Base-by-base conservation (phyloP, 371 early-diverging fungal genomes). In the Zopfochytrium polystomum region DNA sequence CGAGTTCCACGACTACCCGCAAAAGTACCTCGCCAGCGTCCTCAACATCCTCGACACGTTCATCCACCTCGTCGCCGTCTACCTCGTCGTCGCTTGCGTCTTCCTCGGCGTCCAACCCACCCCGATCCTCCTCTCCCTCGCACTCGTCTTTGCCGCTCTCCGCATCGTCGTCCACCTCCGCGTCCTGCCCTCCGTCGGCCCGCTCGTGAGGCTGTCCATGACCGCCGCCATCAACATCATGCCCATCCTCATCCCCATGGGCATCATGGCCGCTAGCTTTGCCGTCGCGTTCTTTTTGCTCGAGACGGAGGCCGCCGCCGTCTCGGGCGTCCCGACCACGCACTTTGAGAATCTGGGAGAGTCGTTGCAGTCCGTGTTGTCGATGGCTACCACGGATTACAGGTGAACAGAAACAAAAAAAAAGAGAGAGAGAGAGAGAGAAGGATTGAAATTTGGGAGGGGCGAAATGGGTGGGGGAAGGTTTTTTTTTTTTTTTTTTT, bases 311-410 rank as follows among this genome's bases (percentile, higher is more conserved):
- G 52, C 42, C n/a, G 62, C 52, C n/a, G 27, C 23, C n/a, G 58
- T 33, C 11, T 49, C 47, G 25, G 33, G 34, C 1, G 34, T 30
- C 20, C n/a, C 55, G 7, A n/a, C n/a, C n/a, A 26, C 43, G 33
- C 66, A 60, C 55, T 72, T 68, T 58, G 31, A 29, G 35, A 45
- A 52, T 34, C 57, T 72, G 30, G 52, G 51, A 22, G 54, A 50
- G 9, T 59, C 69, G 5, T 2, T 72, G 13, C 73, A 73, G 34
- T 63, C 56, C 46, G 66, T 68, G 3, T 44, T 73, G 51, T 66
- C 73, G 0, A 73, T 73, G 73, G 63, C 64, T 22, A 63, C 70
- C 5, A 62, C 62, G 9, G 73, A 73, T 46, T 73, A 73, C 46
- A 63, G 62, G 72, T 71, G 47, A 3, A 48, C 43, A n/a, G n/a